phyloP scores from a whole-genome alignment of 176 grass and related monocot genomes.

The Themeda triandra region DNA sequence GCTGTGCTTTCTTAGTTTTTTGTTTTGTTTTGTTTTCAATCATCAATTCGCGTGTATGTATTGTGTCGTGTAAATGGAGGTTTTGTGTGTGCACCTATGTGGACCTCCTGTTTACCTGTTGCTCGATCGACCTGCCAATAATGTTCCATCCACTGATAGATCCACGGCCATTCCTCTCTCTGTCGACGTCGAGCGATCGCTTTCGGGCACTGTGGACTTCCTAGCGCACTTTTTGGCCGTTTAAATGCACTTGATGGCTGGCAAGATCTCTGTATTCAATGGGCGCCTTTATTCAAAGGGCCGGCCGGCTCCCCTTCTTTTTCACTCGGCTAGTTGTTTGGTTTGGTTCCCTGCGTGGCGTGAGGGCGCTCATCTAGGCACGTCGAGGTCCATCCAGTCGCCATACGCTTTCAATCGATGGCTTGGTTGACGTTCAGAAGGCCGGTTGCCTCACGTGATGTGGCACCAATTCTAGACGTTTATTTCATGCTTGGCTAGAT shows the following conservation, averaged over 20 bases:
- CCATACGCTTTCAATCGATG: not conserved
- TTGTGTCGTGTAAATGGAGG: not conserved
- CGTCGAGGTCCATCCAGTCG: not conserved
- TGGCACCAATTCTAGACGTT: too few relatives aligned
- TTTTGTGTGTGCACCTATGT: not conserved
- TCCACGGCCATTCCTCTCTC: not conserved
- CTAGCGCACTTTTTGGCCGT: not conserved
- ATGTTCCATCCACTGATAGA: not conserved
- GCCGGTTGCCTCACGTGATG: too few relatives aligned
- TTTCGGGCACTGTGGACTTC: not conserved
- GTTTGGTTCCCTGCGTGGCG: too few relatives aligned
- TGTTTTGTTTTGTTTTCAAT: not conserved
- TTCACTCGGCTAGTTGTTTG: too few relatives aligned
- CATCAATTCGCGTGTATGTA: not conserved
- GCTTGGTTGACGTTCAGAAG: too few relatives aligned
- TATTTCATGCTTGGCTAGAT: too few relatives aligned
- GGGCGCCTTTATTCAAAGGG: not conserved
- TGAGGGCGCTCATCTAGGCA: too few relatives aligned
- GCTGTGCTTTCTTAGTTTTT: not conserved
- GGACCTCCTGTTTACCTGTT: constrained; percentile 7
- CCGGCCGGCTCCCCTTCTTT: not conserved
- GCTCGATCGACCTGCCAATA: not conserved
- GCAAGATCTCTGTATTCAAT: not conserved
- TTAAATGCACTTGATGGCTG: not conserved
- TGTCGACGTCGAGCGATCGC: not conserved